These are phyloP conservation scores for Prototheca stagnorum DNA, from an alignment of 163 green algal species.

Conservation along the genomic window DNA sequence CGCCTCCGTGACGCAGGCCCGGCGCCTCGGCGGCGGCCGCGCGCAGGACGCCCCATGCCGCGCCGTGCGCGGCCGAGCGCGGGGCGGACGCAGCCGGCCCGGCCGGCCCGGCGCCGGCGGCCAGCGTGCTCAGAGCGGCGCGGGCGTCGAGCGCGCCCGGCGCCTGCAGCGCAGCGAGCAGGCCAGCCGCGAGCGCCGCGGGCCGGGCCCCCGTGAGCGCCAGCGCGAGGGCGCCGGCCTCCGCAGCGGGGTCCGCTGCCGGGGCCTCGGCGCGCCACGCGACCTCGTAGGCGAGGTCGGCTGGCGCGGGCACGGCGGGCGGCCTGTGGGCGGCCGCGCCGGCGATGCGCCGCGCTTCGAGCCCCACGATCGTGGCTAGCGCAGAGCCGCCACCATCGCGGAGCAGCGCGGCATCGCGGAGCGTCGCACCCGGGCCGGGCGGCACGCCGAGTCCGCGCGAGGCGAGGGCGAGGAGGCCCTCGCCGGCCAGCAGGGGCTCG, in stretches of 20 bases:
- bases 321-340: neutral
- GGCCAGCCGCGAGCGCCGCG: neutral
- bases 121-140: neutral
- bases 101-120: neutral
- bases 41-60: conserved; percentile 18
- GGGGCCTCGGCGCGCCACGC: conserved; percentile 1
- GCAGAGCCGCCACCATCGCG: neutral
- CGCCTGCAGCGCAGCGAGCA: neutral
- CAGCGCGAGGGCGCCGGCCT: neutral
- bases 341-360: conserved; percentile 13
- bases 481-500: too few relatives aligned
- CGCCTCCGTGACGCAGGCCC: conserved; percentile 1
- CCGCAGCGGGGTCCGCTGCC: neutral
- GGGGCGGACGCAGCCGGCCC: neutral
- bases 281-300: conserved; percentile 11
- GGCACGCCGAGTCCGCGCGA: neutral
- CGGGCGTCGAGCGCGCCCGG: neutral
- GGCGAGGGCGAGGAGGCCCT: neutral
- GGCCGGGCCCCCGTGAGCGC: neutral
- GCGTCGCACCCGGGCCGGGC: conserved; percentile 2
- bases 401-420: conserved; percentile 9
- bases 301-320: neutral
- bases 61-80: neutral
- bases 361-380: conserved; percentile 8
- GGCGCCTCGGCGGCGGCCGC: conserved; percentile 12